Conservation (phyloP, 176 grass and related monocot genomes). For the Saccharum spontaneum region DNA sequence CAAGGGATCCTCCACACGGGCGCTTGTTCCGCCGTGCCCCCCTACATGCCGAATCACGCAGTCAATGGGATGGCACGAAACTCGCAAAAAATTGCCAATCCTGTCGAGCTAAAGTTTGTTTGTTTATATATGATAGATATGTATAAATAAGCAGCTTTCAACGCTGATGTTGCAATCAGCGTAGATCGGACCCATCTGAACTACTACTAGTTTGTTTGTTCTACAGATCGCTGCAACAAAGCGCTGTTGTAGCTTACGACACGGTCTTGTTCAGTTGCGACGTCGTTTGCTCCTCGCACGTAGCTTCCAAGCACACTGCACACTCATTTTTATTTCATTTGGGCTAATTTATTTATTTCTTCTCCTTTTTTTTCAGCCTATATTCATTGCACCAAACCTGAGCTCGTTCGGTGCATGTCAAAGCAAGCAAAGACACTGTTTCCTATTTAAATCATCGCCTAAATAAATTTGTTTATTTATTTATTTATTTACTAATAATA, state of each 20-base stretch:
- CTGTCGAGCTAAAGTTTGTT: background rate
- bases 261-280: background rate
- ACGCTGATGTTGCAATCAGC: slow-evolving; percentile 26
- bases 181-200: background rate
- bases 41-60: background rate
- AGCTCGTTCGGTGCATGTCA: slow-evolving; percentile 35
- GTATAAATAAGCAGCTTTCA: slow-evolving; percentile 19
- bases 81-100: background rate
- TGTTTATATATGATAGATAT: background rate
- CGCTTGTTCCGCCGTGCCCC: slow-evolving; percentile 3
- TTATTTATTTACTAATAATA: background rate
- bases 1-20: background rate
- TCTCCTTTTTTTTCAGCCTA: background rate
- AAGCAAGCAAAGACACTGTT: slow-evolving; percentile 34
- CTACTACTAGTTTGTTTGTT: background rate
- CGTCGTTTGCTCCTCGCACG: slow-evolving; percentile 52
- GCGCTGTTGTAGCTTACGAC: slow-evolving; percentile 12
- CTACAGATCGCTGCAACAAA: background rate
- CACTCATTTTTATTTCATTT: background rate
- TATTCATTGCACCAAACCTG: slow-evolving; percentile 38
- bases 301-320: slow-evolving; percentile 56
- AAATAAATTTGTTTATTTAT: background rate
- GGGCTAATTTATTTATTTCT: background rate
- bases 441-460: background rate
- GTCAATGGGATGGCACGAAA: slow-evolving; percentile 14